phyloP scores from a whole-genome alignment of 441 rosid species.

The Mallotus repandus region DNA sequence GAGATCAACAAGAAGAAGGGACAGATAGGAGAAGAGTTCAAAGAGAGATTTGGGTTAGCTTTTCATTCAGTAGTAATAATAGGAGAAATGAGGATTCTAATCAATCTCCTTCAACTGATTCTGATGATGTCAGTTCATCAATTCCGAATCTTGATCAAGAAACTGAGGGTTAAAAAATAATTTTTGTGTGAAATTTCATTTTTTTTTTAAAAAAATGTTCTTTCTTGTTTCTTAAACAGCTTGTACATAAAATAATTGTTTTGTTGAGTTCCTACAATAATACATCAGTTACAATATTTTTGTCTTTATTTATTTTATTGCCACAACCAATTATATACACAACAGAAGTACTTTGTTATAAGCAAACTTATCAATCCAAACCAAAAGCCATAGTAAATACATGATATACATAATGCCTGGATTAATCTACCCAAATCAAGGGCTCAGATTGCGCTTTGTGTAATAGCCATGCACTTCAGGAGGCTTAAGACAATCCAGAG shows the following conservation, averaged over 20 bases:
- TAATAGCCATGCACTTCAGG: neutral
- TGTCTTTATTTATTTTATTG: neutral
- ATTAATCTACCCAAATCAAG: neutral
- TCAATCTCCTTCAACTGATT: constrained; percentile 26
- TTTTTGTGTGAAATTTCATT: neutral
- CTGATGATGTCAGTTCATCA: constrained; percentile 20
- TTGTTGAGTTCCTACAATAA: neutral
- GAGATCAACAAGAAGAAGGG: constrained; percentile 23
- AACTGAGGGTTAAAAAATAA: constrained; percentile 22
- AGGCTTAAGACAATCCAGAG: neutral
- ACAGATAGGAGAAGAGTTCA: constrained; percentile 28
- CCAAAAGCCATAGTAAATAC: neutral
- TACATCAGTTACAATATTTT: neutral
- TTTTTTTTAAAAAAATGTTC: neutral
- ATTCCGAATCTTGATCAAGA: constrained; percentile 24
- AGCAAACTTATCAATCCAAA: too few relatives aligned
- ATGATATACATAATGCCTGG: neutral
- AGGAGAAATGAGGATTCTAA: constrained; percentile 36
- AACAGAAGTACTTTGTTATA: too few relatives aligned
- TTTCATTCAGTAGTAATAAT: constrained; percentile 37
- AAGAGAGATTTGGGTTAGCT: constrained; percentile 45
- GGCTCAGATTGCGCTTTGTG: neutral
- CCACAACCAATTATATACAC: neutral
- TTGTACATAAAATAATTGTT: constrained; percentile 1
- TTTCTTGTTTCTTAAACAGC: neutral